Base-by-base conservation (phyloP, 2,329 filamentous ascomycete species). In the Hypoxylon sp. region DNA sequence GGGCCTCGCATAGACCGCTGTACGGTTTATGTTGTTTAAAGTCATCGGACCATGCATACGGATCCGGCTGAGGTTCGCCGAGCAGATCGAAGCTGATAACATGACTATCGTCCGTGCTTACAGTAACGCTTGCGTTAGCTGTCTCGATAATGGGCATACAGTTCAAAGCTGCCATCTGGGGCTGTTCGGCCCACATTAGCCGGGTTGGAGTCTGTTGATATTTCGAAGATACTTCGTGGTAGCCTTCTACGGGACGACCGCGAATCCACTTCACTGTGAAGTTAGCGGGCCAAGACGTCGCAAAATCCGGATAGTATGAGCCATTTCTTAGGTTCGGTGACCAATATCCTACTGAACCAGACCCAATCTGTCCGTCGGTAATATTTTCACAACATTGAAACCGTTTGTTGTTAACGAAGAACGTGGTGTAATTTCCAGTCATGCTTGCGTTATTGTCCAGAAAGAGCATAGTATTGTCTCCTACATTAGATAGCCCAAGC, bases 241-340 rank as follows among this genome's bases (percentile, higher is more conserved):
- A 63, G 13, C 67, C 65, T 48, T 70, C 46, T 10, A 68, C 28
- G 3, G 65, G 50, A 11, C 28, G 48, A 13, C 68, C 68, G 32
- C 23, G 68, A 21, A 70, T 65, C 69, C 69, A 69, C 60, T 71
- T 71, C n/a, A 71, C 56, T 1, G 67, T 67, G 46, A 69, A 67
- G 55, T 71, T 71, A 11, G 56, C 49, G 1, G 62, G 62, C 62
- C 62, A 65, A 13, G 56, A 30, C 9, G 56, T 60, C 17, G 56
- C 56, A 17, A 60, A 50, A 50, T 60, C 46, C 6, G 56, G 56
- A 30, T 60, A 60, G 14, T 41, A 38, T 14, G 56, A 25, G 45
- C 10, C 14, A 13, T 60, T 60, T 41, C 19, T 23, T 28, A 51
- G 32, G 46, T 69, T 67, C 3, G 53, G 52, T 3, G 69, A 69